Percentiles rank a stretch among this genome's conserved stretches.
These are phyloP conservation scores for Aspergillus nomiae DNA, from an alignment of 2,329 filamentous ascomycete species.

Conservation along the genomic window DNA sequence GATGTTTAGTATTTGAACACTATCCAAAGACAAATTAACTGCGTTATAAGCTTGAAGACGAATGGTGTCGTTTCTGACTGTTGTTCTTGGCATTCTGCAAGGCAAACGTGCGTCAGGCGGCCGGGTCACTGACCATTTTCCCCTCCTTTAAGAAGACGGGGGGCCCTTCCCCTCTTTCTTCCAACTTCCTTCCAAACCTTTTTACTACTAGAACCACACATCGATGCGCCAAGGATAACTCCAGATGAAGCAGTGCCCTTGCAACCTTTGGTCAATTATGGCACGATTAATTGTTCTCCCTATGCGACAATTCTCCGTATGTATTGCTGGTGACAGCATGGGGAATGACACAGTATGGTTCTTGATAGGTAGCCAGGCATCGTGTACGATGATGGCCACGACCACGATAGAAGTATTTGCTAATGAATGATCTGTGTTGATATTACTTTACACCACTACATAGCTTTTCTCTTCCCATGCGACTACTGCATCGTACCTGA, in stretches of 20 bases:
- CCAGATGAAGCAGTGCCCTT: constrained; percentile 1
- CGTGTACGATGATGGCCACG: neutral
- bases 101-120: neutral
- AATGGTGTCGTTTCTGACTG: neutral
- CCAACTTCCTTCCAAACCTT: neutral
- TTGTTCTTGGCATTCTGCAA: neutral
- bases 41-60: neutral
- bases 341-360: neutral
- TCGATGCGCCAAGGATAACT: constrained; percentile 6
- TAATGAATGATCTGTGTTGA: neutral
- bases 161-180: neutral
- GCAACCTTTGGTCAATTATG: neutral
- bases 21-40: neutral
- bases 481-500: constrained; percentile 7
- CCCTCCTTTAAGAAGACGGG: neutral
- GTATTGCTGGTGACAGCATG: neutral
- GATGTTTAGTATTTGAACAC: neutral
- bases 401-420: neutral
- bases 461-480: constrained; percentile 2
- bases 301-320: constrained; percentile 5
- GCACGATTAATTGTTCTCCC: neutral
- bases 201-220: neutral
- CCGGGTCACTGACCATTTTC: neutral
- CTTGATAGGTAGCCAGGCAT: neutral
- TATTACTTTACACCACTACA: neutral